Evolutionary conservation across 768 basidiomycete genomes (phyloP), one percentile per base, ranked within the genome.

Genomic region (Rhodotorula toruloides): DNA sequence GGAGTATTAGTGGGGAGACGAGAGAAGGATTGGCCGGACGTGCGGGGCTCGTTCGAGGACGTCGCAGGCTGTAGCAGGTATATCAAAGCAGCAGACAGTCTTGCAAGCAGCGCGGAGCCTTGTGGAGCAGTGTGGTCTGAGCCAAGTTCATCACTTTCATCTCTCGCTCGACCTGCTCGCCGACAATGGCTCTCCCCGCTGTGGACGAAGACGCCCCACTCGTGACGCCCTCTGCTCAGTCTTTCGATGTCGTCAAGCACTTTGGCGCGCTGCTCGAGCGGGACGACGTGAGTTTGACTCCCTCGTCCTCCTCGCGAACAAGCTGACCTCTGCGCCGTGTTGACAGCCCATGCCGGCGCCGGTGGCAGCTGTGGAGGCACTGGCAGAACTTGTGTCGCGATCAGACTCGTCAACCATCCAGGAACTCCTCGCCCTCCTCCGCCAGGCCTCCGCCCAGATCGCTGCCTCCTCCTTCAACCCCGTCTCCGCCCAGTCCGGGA

Each of bases 401-500:
- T 72, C 67, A 19, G 61, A 68, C 46, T 63, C 74, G 90, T 90
- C 89, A 54, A 96, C 92, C 29, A 92, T 91, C 87, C 90, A 87
- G 72, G 94, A 99, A 77, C 85, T 98, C 36, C 86, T 89, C 31
- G 83, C 87, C 68, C 91, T 86, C 32, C 83, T 96, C 64, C 85
- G 90, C 63, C 83, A 87, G 49, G 89, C 86, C 49, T 86, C 88
- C 1, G 81, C 84, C 43, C 79, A 80, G 10, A 79, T 94, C 58
- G 85, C 83, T 70, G 76, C 79, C 32, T 81, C 81, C n/a, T 82
- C 85, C 1, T 80, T 85, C 34, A 91, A 91, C 76, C 84, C 88
- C 31, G 88, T 92, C 78, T 86, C 89, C 69, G 80, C 91, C 67
- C 86, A 87, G 67, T 89, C 89, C n/a, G 91, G 91, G 62, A 89